Base-by-base conservation (phyloP, 192 early-diverging fungal genomes). In the Mortierella hygrophila region DNA sequence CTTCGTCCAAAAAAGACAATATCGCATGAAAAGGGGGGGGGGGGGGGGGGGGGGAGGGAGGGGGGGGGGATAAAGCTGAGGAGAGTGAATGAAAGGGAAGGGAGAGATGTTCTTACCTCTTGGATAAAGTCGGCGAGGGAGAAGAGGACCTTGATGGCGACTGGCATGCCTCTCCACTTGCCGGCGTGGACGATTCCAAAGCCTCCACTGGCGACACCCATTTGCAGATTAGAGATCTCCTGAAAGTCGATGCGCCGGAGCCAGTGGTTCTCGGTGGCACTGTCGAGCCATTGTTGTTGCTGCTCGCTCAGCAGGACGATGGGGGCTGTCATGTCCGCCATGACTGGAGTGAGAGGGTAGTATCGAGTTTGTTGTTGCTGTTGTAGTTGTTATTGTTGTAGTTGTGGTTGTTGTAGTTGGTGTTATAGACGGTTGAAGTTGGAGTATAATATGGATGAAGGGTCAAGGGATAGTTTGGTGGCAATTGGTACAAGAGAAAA, bases 211-310 rank as follows among this genome's bases (percentile, higher is more conserved):
- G 84, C 84, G 37, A 86, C 76, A 9, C 79, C 72, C 79, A 80
- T 73, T 35, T 80, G 54, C 44, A 86, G 20, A 21, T 81, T 63
- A 11, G 72, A 23, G 32, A 86, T 86, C 38, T 86, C 79, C 37
- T 80, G 68, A 42, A 81, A 81, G 68, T 86, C 78, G 26, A 86
- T 86, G 32, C 65, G 84, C 4, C 84, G 75, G 29, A 86, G 77
- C 35, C 80, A 79, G n/a, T 75, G 77, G 49, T 75, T 76, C 2
- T 81, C 69, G 21, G 81, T 75, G 76, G 75, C 84, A 18, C 54
- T 72, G 6, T 86, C 84, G 72, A 86, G 84, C 84, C 84, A 86
- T 41, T 86, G 84, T 52, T 81, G 78, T 41, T 86, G 79, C 74
- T 78, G 77, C 40, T 81, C 84, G 49, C 70, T 86, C 26, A 86